Conservation (phyloP, 164 flowering plant species). For the Magnolia kwangsiensis region DNA sequence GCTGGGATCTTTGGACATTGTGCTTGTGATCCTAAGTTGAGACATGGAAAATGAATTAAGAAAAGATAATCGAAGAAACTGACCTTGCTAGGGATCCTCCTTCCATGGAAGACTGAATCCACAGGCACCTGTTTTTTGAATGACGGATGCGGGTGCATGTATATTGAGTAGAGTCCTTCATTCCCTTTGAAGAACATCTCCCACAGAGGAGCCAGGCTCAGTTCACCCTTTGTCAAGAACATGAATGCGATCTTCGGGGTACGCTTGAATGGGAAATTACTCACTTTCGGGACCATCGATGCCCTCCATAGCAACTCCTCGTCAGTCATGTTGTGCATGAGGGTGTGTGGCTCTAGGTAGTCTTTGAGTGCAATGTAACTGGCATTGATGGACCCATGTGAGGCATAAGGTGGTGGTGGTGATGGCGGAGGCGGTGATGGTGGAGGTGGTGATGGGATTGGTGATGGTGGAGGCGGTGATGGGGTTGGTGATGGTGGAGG, state of each 20-base stretch:
- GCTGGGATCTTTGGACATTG: too few species aligned
- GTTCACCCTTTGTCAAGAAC: slow-evolving; percentile 45
- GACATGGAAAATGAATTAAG: not conserved
- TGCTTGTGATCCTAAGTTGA: too few species aligned
- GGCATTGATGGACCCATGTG: not conserved
- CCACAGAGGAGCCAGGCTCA: slow-evolving; percentile 54
- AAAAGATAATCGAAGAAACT: slow-evolving; percentile 9
- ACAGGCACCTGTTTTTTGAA: slow-evolving; percentile 30
- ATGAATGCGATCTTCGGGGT: slow-evolving; percentile 56
- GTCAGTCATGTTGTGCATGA: slow-evolving; percentile 26
- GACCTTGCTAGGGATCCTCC: slow-evolving; percentile 63
- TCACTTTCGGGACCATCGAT: slow-evolving; percentile 40
- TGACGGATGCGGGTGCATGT: slow-evolving; percentile 51
- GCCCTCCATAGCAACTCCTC: slow-evolving; percentile 21
- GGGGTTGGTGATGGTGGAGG: not conserved
- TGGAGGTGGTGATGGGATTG: not conserved
- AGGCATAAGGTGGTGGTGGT: not conserved
- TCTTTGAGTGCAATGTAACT: slow-evolving; percentile 20
- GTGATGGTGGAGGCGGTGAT: not conserved
- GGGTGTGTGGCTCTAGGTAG: slow-evolving; percentile 21
- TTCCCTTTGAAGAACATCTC: slow-evolving; percentile 57
- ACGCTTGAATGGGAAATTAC: slow-evolving; percentile 24
- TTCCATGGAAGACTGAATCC: slow-evolving; percentile 38
- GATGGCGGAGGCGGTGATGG: not conserved
- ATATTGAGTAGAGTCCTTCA: slow-evolving; percentile 47